Evolutionary conservation across 2,329 filamentous ascomycete genomes (phyloP), one percentile per base, ranked within the genome.

Genomic region (Epichloe aotearoae): DNA sequence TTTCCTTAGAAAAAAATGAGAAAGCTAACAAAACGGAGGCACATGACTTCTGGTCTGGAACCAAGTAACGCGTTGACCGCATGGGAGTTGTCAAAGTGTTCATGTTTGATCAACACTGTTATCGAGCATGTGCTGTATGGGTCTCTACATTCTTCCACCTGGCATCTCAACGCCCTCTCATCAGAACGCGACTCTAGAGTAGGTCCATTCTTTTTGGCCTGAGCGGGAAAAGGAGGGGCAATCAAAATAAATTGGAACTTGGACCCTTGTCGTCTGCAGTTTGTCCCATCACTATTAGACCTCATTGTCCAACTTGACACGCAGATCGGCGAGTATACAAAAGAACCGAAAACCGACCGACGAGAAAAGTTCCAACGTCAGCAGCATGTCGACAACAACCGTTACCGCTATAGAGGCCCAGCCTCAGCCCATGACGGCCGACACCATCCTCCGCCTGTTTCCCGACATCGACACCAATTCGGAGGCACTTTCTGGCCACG

Each of bases 391-490:
- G 48, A 61, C 64, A 39, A 59, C 62, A 5, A 64, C 62, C 15
- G 58, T 58, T 20, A 74, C 75, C 36, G 76, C 74, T 26, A 74
- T 69, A 2, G 50, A 52, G 40, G 20, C 53, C 39, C 72, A 71
- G 38, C 65, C 74, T 40, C 74, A 81, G 62, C 74, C 79, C 51
- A 88, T 94, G 63, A 95, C 88, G 49, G 88, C 89, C 17, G 82
- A 93, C 60, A 88, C 86, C 62, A 88, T 98, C 61, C 76, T 91
- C 53, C 83, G 82, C 55, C 79, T 97, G 46, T 97, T 97, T 69
- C 88, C 89, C 49, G 89, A 96, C 66, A 80, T 82, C 67, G 75
- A 85, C 69, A 82, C 81, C 54, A 79, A 75, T 63, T 83, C 83
- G 56, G 76, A 80, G 49, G 88, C 88, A 52, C 77, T 97, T 43